Conservation (phyloP, 2,329 filamentous ascomycete species). For the Claviceps sp. region DNA sequence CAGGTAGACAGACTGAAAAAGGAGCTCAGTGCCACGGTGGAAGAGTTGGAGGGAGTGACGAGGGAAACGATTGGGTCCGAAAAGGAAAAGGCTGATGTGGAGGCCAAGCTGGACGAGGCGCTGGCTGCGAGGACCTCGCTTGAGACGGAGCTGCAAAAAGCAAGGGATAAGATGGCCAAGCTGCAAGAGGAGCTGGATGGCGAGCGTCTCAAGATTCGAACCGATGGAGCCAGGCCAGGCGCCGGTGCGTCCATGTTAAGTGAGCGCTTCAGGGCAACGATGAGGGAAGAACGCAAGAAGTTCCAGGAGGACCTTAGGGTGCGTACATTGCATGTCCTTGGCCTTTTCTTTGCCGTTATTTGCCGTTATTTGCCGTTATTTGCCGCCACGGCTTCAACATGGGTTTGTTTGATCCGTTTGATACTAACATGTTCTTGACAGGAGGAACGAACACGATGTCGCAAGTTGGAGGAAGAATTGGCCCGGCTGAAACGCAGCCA, state of each 20-base stretch:
- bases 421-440: constrained; percentile 11
- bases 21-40: constrained; percentile 36
- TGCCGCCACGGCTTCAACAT: background rate
- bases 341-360: background rate
- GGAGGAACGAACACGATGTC: constrained; percentile 35
- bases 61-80: constrained; percentile 37
- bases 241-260: constrained; percentile 38
- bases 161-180: constrained; percentile 23
- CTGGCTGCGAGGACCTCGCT: constrained; percentile 22
- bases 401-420: background rate
- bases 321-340: constrained; percentile 11
- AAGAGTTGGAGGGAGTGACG: constrained; percentile 40
- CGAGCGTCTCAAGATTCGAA: constrained; percentile 31
- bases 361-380: background rate
- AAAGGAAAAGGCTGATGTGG: constrained; percentile 32
- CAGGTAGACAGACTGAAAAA: constrained; percentile 37
- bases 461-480: constrained; percentile 39
- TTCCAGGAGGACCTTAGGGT: constrained; percentile 42
- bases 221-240: constrained; percentile 20
- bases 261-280: constrained; percentile 41
- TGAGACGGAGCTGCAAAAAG: constrained; percentile 26
- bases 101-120: constrained; percentile 23
- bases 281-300: constrained; percentile 43
- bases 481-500: constrained; percentile 27
- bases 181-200: constrained; percentile 39